Evolutionary conservation across 2,329 filamentous ascomycete genomes (phyloP).

Genomic region (Stagonosporopsis chrysanthemi): DNA sequence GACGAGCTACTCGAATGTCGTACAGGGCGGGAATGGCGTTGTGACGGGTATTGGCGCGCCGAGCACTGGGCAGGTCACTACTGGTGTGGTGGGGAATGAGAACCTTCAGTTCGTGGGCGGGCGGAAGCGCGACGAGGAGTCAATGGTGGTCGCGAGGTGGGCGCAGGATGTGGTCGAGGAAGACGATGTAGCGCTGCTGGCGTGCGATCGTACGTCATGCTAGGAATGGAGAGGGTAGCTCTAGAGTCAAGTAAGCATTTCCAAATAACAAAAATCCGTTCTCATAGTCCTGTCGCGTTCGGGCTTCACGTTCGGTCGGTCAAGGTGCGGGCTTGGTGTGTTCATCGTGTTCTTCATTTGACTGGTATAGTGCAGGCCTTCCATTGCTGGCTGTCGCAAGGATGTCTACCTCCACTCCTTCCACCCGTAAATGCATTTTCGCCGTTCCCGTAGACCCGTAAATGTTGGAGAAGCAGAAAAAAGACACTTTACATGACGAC

Average conservation of each 20-base stretch:
- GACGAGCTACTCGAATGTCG: conserved; percentile 60
- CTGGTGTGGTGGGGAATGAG: conserved; percentile 59
- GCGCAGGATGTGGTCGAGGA: conserved; percentile 34
- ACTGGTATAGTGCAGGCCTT: conserved; percentile 46
- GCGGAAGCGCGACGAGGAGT: conserved; percentile 34
- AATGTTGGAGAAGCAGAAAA: conserved; percentile 51
- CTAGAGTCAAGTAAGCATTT: background rate
- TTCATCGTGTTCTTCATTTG: conserved; percentile 44
- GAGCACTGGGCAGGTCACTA: conserved; percentile 56
- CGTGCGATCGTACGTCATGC: conserved; percentile 39
- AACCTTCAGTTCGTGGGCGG: conserved; percentile 51
- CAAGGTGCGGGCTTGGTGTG: conserved; percentile 17
- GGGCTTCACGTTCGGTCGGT: conserved; percentile 12
- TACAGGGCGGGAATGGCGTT: conserved; percentile 61
- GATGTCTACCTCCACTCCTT: conserved; percentile 45
- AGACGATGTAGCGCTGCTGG: conserved; percentile 28
- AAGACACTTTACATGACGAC: conserved; percentile 89
- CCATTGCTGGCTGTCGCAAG: conserved; percentile 47
- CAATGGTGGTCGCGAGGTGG: conserved; percentile 43
- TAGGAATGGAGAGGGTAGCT: background rate
- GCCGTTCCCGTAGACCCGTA: conserved; percentile 50
- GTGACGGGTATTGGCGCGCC: conserved; percentile 57
- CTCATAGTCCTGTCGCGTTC: background rate
- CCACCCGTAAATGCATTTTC: conserved; percentile 52
- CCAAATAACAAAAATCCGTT: background rate